Evolutionary conservation across 768 basidiomycete species (phyloP).

Genomic region (Thelephora ganbajun): DNA sequence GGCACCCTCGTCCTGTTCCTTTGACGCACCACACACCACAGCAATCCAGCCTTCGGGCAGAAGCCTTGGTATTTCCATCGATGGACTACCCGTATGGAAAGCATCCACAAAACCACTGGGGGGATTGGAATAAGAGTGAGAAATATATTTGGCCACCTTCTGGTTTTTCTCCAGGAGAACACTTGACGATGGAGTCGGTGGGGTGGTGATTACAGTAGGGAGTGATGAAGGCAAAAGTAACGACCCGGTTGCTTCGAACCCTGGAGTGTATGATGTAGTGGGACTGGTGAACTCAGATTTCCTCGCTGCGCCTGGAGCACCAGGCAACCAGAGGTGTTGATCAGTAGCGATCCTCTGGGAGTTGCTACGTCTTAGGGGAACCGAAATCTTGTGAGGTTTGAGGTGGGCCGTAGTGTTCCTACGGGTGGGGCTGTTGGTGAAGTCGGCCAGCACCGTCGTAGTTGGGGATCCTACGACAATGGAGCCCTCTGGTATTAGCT

Average conservation of each 20-base stretch:
- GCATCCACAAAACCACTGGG: too few species aligned
- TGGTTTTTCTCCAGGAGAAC: conserved; percentile 6
- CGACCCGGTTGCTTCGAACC: neutral
- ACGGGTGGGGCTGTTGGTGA: neutral
- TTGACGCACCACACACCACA: conserved; percentile 62
- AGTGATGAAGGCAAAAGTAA: conserved; percentile 3
- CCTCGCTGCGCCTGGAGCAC: neutral
- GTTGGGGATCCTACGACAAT: too few species aligned
- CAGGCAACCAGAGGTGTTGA: neutral
- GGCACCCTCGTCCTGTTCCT: conserved; percentile 20
- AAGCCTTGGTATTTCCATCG: conserved; percentile 22
- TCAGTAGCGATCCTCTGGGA: neutral
- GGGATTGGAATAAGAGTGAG: too few species aligned
- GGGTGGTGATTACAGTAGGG: conserved; percentile 17
- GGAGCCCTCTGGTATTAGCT: neutral
- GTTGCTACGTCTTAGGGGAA: too few species aligned
- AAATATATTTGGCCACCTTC: too few species aligned
- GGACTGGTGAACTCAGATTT: neutral
- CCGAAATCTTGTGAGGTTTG: too few species aligned
- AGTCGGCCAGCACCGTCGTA: neutral
- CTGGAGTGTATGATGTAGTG: too few species aligned
- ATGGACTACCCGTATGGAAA: neutral
- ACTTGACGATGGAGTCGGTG: conserved; percentile 20
- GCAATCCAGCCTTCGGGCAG: conserved; percentile 68
- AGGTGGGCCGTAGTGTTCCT: too few species aligned